Base-by-base conservation (phyloP, 331 rosid genomes). In the Telfairia occidentalis region DNA sequence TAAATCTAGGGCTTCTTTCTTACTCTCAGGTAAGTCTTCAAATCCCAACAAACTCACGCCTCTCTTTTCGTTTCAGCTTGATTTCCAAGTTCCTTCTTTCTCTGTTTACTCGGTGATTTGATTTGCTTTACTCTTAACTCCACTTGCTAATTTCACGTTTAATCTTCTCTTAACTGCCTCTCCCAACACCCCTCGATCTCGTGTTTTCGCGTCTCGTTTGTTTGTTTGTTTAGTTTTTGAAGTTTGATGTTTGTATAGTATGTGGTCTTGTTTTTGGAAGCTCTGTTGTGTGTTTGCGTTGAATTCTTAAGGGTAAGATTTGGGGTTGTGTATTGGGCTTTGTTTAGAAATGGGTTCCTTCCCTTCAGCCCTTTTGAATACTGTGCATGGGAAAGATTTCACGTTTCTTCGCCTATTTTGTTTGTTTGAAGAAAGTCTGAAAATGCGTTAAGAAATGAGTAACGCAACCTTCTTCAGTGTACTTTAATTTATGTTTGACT, bases 1-100 rank as follows among this genome's bases (percentile, higher is more conserved):
- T 85, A 88, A 91, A 87, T 90, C 90, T 87, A 91, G 96, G 89
- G 86, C 85, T 86, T 75, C 59, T 50, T 86, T 75, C 59, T 50
- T 69, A 26, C 63, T 37, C 65, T 19, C 58, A 63, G 50, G 58
- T 59, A 66, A 10, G 4, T 29, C 58, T 59, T 5, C 71, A 34
- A 81, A n/a, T 66, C 74, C 78, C 65, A 10, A 26, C 0, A 15
- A 75, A 30, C 70, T 54, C 30, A 53, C 48, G 30, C 77, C 70
- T 71, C 38, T 19, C 63, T 75, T 85, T 80, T 81, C 46, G 15
- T 69, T 5, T 32, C 24, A 18, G 76, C 74, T 57, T 0, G 34
- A 54, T 55, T 70, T 29, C 38, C 43, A 8, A 18, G 10, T 71
- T 71, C 24, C 48, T 70, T 8, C 37, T 37, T 48, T 48, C 35